Percentiles rank a stretch among this genome's conserved stretches.
phyloP scores from a whole-genome alignment of 306 rosid genomes.

The Purshia tridentata region DNA sequence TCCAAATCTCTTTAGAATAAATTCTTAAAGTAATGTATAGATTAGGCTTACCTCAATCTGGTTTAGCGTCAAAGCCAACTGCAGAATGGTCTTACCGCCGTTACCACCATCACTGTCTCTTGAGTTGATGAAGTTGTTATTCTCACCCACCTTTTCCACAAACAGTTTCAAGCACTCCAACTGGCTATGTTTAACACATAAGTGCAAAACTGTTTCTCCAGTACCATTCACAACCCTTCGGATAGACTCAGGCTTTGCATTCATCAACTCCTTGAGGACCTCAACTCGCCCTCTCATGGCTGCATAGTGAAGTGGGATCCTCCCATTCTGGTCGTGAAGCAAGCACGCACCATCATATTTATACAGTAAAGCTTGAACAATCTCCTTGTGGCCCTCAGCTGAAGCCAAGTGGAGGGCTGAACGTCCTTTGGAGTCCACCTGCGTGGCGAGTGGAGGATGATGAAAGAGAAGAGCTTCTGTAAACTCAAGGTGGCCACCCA shows the following conservation, averaged over 20 bases:
- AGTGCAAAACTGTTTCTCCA: background rate
- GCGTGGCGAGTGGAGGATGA: background rate
- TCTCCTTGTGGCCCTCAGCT: background rate
- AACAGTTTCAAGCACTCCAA: background rate
- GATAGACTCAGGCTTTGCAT: background rate
- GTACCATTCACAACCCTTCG: background rate
- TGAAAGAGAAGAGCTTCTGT: background rate
- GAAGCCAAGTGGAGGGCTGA: conserved; percentile 25
- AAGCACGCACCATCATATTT: conserved; percentile 2
- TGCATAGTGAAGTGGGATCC: conserved; percentile 20
- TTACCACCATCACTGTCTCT: background rate
- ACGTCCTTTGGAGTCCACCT: conserved; percentile 4
- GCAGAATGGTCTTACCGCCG: conserved; percentile 7
- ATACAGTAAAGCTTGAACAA: background rate
- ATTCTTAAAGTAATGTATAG: background rate
- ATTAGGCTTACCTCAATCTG: background rate
- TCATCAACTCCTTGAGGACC: background rate
- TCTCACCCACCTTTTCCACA: conserved; percentile 3
- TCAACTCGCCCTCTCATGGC: conserved; percentile 15
- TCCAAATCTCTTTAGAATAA: too few relatives aligned
- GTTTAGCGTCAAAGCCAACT: conserved; percentile 14
- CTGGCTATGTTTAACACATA: conserved; percentile 1
- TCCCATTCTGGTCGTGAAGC: background rate
- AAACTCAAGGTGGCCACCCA: conserved; percentile 1
- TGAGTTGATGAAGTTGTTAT: background rate